phyloP scores from a whole-genome alignment of 257 asterid genomes.

The Fraxinus excelsior region DNA sequence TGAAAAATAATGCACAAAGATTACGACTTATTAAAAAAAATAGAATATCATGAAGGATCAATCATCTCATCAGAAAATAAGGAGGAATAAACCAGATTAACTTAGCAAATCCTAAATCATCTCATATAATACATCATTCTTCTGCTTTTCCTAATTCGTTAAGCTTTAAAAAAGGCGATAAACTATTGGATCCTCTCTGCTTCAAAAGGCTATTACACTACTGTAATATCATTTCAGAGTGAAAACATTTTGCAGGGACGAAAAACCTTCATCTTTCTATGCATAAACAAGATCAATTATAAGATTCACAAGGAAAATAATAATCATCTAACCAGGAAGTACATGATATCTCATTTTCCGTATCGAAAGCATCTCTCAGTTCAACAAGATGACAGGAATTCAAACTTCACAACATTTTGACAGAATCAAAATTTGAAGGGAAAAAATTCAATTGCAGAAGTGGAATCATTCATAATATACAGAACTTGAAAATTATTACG shows the following conservation, averaged over 20 bases:
- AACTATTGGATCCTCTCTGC: neutral
- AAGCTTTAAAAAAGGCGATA: slow-evolving; percentile 9
- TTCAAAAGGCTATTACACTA: neutral
- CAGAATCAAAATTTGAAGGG: neutral
- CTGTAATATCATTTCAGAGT: neutral
- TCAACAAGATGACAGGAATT: neutral
- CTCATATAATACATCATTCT: neutral
- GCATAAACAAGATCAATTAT: slow-evolving; percentile 10
- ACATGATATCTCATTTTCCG: neutral
- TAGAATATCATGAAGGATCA: neutral
- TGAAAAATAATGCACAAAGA: neutral
- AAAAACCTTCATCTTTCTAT: neutral
- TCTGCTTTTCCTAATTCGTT: neutral
- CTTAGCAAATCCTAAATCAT: too few species aligned
- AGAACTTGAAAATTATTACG: neutral
- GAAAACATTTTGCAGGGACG: neutral
- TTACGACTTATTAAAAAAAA: neutral
- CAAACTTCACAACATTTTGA: neutral
- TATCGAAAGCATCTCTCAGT: neutral
- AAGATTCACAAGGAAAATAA: neutral
- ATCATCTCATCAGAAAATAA: neutral
- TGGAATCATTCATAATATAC: neutral
- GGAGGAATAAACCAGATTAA: too few species aligned
- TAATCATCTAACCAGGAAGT: neutral
- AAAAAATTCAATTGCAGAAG: neutral